Evolutionary conservation across 2,329 filamentous ascomycete genomes (phyloP), one percentile per base, ranked within the genome.

Genomic region (Neofusicoccum cordaticola): DNA sequence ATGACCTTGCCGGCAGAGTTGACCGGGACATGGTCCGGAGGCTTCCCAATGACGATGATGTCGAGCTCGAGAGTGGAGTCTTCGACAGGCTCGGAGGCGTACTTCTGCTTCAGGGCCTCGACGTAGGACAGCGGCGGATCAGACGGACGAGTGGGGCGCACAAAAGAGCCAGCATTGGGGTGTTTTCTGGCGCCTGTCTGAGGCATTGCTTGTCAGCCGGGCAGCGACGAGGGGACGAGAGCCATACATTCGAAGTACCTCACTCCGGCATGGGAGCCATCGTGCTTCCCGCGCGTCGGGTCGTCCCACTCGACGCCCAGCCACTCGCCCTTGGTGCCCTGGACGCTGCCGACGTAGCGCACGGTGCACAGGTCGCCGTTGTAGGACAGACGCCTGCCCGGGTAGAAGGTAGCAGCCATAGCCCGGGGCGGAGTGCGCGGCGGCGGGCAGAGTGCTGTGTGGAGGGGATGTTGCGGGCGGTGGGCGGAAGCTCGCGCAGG

Each of bases 261-360:
- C 67, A 85, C 82, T 66, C 90, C 92, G 68, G 90, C 88, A 78
- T 96, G 88, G 66, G 89, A 88, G 66, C 95, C 95, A 72, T 94
- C 86, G 78, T 99, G 93, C 81, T 97, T 98, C 67, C 95, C 95
- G 71, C 93, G 85, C 42, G 83, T 84, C 64, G 88, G 81, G 75
- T 97, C 91, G 78, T 98, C 94, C 95, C 95, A 99, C 84, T 99
- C 95, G 53, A 98, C 92, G 52, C 95, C 95, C 39, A 98, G 84
- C 93, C 94, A 98, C 67, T 85, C 82, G 56, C 92, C 91, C 48
- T 85, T 83, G 8, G 92, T 93, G 69, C 90, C 91, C 58, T 86
- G 83, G 7, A 98, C 90, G 39, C 84, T 77, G 50, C 95, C 95
- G 67, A 91, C 79, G 74, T 93, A 98, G 67, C 92, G 88, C 65